These are phyloP conservation scores for Boletales sp. DNA, from an alignment of 768 basidiomycete genomes.

Conservation along the genomic window DNA sequence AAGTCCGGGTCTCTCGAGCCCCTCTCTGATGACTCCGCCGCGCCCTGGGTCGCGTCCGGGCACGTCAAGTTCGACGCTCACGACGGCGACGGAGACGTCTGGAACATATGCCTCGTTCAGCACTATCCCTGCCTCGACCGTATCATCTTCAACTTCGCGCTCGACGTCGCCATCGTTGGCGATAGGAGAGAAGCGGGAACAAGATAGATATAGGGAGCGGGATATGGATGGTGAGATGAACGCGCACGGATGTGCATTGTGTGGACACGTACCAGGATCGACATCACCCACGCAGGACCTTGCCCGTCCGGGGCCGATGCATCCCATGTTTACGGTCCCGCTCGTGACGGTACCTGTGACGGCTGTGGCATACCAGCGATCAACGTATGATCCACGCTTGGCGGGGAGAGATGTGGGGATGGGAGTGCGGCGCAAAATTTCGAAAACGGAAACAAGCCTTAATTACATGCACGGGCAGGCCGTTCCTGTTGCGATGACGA, in stretches of 20 bases:
- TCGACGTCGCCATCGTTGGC: conserved; percentile 13
- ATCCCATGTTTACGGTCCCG: conserved; percentile 30
- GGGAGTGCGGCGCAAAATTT: neutral
- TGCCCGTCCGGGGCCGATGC: conserved; percentile 1
- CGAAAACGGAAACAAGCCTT: no score
- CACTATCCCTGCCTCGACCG: conserved; percentile 14
- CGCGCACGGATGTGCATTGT: conserved; percentile 9
- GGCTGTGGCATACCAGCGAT: neutral
- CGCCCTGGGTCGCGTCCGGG: conserved; percentile 12
- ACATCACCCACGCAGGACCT: neutral
- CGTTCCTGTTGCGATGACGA: no score
- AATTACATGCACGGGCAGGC: neutral
- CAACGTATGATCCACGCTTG: neutral
- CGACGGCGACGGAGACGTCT: conserved; percentile 19
- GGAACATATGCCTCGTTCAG: conserved; percentile 22
- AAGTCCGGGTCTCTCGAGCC: neutral
- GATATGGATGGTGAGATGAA: neutral
- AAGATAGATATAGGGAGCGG: neutral
- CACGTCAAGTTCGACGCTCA: conserved; percentile 17
- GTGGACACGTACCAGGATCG: conserved; percentile 14
- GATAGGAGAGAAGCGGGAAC: neutral
- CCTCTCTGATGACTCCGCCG: neutral
- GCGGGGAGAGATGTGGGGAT: neutral
- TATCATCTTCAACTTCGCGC: conserved; percentile 11
- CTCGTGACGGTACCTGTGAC: conserved; percentile 22